Conservation (phyloP, 768 basidiomycete species). For the Lyophyllum atratum region DNA sequence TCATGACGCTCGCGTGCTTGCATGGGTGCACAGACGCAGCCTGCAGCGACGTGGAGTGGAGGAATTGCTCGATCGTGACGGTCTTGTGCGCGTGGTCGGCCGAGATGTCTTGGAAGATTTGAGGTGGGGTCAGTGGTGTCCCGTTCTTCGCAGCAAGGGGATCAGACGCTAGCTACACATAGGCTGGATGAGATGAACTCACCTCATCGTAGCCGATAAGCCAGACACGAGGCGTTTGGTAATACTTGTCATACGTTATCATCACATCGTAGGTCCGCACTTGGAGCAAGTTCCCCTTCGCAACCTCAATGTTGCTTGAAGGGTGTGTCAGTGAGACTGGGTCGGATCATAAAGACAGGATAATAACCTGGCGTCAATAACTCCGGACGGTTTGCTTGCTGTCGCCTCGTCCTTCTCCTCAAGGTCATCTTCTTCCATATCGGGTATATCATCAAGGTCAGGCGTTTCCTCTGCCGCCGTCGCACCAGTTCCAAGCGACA, state of each 20-base stretch:
- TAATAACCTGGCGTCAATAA: slow-evolving; percentile 54
- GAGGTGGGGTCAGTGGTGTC: slow-evolving; percentile 80
- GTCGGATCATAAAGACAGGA: background rate
- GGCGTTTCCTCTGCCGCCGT: slow-evolving; percentile 68
- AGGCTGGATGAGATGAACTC: slow-evolving; percentile 3
- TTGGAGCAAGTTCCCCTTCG: slow-evolving; percentile 85
- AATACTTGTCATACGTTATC: slow-evolving; percentile 99
- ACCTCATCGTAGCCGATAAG: slow-evolving; percentile 97
- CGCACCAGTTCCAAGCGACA: slow-evolving; percentile 42
- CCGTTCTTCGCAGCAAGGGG: slow-evolving; percentile 64
- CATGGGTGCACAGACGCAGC: slow-evolving; percentile 97
- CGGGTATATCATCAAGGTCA: slow-evolving; percentile 96
- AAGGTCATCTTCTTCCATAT: slow-evolving; percentile 96
- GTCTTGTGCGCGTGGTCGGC: slow-evolving; percentile 98
- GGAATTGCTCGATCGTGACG: slow-evolving; percentile 97
- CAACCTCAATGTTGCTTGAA: slow-evolving; percentile 59
- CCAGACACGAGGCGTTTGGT: slow-evolving; percentile 98
- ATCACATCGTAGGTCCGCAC: slow-evolving; percentile 99
- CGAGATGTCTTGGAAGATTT: slow-evolving; percentile 97
- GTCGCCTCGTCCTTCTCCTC: slow-evolving; percentile 90
- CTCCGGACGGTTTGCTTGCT: slow-evolving; percentile 49
- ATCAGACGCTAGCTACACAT: slow-evolving; percentile 2
- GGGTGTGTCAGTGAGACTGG: background rate
- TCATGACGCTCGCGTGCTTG: slow-evolving; percentile 99
- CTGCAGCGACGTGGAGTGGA: slow-evolving; percentile 84